These are phyloP conservation scores for Aspergillus olivimuriae DNA, from an alignment of 495 filamentous ascomycete genomes.

Conservation along the genomic window DNA sequence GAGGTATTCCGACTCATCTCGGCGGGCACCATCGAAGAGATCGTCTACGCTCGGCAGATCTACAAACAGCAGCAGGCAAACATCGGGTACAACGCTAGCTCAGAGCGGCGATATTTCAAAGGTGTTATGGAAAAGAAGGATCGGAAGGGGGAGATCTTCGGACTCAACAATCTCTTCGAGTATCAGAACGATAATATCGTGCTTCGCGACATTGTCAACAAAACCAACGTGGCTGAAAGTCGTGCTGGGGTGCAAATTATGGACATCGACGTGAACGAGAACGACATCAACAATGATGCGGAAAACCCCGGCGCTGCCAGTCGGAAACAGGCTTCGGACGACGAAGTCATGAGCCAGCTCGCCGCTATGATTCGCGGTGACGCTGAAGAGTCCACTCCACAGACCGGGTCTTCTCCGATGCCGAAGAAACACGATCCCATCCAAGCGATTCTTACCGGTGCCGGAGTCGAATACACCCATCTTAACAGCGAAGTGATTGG, in stretches of 20 bases:
- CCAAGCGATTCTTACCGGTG: conserved; percentile 80
- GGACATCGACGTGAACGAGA: conserved; percentile 62
- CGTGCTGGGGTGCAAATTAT: conserved; percentile 76
- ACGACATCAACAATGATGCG: conserved; percentile 44
- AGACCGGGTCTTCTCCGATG: conserved; percentile 3
- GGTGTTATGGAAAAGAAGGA: conserved; percentile 80
- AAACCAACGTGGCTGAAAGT: conserved; percentile 93
- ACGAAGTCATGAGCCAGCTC: conserved; percentile 70
- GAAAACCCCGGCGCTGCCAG: conserved; percentile 21
- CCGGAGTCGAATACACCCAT: conserved; percentile 92
- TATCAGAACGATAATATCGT: conserved; percentile 76
- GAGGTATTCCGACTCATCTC: conserved; percentile 95
- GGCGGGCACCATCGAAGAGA: conserved; percentile 92
- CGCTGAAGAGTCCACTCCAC: conserved; percentile 13
- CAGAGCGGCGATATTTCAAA: conserved; percentile 90
- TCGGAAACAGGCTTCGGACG: conserved; percentile 35
- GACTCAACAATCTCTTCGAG: conserved; percentile 77
- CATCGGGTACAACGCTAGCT: conserved; percentile 90
- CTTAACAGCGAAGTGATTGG: conserved; percentile 96
- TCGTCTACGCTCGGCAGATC: conserved; percentile 93
- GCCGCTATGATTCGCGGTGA: conserved; percentile 61
- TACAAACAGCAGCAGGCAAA: conserved; percentile 99
- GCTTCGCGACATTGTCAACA: conserved; percentile 89
- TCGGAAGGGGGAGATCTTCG: conserved; percentile 91
- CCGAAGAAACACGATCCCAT: conserved; percentile 68